These are phyloP conservation scores for Neurospora sp. DNA, from an alignment of 495 filamentous ascomycete genomes.

Conservation along the genomic window DNA sequence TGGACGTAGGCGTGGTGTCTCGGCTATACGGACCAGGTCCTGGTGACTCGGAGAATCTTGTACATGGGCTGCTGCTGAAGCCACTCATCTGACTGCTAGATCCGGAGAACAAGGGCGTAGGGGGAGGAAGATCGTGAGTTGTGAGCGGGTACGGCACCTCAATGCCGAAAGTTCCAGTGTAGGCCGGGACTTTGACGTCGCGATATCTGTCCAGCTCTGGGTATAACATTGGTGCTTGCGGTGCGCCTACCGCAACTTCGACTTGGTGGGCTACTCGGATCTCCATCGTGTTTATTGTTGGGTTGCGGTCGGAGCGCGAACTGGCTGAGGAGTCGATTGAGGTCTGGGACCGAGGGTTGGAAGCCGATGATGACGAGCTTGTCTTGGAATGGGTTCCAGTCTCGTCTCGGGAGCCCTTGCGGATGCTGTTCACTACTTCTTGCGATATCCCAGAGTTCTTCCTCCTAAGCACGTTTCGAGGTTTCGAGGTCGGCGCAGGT, in stretches of 20 bases:
- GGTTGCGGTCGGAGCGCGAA: conserved; percentile 25
- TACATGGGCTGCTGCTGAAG: conserved; percentile 80
- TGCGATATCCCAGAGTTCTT: conserved; percentile 37
- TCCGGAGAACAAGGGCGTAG: conserved; percentile 51
- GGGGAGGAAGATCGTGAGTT: conserved; percentile 53
- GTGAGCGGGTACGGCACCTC: conserved; percentile 36
- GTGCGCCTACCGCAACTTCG: conserved; percentile 19
- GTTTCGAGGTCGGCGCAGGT: conserved; percentile 13
- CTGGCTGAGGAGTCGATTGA: conserved; percentile 16
- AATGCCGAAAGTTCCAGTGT: conserved; percentile 16
- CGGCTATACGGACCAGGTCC: conserved; percentile 71
- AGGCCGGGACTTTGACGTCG: conserved; percentile 18
- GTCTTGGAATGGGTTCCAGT: conserved; percentile 14
- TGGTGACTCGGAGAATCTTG: conserved; percentile 84
- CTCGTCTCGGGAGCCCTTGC: conserved; percentile 21
- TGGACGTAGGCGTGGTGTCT: conserved; percentile 88
- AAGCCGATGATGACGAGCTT: conserved; percentile 26
- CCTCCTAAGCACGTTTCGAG: conserved; percentile 33
- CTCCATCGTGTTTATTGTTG: conserved; percentile 30
- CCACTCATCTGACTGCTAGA: conserved; percentile 42
- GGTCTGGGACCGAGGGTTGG: conserved; percentile 23
- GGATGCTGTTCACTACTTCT: conserved; percentile 18
- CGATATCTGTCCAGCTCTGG: conserved; percentile 47
- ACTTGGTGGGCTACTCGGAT: conserved; percentile 23
- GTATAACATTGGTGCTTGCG: conserved; percentile 32